Percentiles rank a stretch among this genome's conserved stretches.
Evolutionary conservation across 345 rosid species (phyloP).

Genomic region (Hirschfeldia incana): DNA sequence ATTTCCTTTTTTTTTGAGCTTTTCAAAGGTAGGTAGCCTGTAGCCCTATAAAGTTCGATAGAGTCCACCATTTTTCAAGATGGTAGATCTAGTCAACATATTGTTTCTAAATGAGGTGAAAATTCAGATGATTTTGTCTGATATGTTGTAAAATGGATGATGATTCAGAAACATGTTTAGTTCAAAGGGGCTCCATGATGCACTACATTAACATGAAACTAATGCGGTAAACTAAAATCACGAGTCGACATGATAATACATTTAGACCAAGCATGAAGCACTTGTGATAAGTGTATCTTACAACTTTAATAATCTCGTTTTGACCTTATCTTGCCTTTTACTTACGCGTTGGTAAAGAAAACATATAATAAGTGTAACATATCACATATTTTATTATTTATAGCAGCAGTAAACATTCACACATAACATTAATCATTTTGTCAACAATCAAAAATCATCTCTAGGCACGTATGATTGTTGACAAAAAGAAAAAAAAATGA

Average conservation of each 20-base stretch:
- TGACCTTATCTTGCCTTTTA: background rate
- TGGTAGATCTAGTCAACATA: background rate
- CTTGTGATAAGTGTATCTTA: slow-evolving; percentile 38
- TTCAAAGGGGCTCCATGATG: slow-evolving; percentile 41
- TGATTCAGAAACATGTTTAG: slow-evolving; percentile 37
- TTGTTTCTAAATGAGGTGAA: slow-evolving; percentile 14
- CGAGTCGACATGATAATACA: slow-evolving; percentile 33
- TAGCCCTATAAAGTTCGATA: background rate
- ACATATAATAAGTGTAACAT: background rate
- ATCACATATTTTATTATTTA: background rate
- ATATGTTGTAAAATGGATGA: slow-evolving; percentile 35
- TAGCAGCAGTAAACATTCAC: background rate
- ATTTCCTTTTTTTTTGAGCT: background rate
- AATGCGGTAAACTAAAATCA: slow-evolving; percentile 40
- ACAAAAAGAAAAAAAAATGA: background rate
- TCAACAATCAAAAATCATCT: background rate
- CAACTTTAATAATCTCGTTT: slow-evolving; percentile 20
- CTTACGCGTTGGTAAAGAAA: slow-evolving; percentile 6
- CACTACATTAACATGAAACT: slow-evolving; percentile 33
- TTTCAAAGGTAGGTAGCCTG: background rate
- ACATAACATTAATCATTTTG: slow-evolving; percentile 5
- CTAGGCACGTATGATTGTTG: background rate
- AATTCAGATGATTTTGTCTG: slow-evolving; percentile 27
- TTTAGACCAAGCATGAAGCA: slow-evolving; percentile 42
- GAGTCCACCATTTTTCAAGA: background rate